phyloP scores from a whole-genome alignment of 2,329 filamentous ascomycete species.

The Penicillium fuscoglaucum region DNA sequence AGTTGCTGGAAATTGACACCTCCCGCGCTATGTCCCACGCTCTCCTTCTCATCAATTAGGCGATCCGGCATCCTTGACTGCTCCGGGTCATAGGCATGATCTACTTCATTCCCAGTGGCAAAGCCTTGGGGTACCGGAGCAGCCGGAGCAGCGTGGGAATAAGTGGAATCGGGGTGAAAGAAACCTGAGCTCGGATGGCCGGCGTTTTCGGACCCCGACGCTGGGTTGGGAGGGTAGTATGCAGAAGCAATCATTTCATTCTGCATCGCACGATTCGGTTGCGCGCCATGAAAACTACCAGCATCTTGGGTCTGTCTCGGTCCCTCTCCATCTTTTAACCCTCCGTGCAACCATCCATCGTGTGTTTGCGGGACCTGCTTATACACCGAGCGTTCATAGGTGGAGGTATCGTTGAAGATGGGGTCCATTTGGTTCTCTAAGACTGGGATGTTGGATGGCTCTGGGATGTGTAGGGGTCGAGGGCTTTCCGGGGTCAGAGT shows the following conservation, averaged over 20 bases:
- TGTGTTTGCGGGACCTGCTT: constrained; percentile 15
- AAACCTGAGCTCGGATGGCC: constrained; percentile 8
- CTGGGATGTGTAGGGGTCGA: constrained; percentile 66
- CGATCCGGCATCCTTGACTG: constrained; percentile 23
- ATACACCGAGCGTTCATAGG: constrained; percentile 51
- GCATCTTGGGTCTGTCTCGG: constrained; percentile 25
- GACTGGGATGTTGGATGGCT: constrained; percentile 68
- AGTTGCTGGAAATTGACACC: constrained; percentile 52
- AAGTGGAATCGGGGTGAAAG: constrained; percentile 23
- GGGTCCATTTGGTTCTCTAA: constrained; percentile 72
- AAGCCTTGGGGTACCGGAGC: constrained; percentile 25
- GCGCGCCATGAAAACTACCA: constrained; percentile 37
- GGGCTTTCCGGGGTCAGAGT: constrained; percentile 70
- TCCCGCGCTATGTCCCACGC: constrained; percentile 25
- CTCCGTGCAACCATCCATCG: constrained; percentile 21
- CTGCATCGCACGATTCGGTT: constrained; percentile 22
- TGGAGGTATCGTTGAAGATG: constrained; percentile 66
- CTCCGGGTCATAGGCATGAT: constrained; percentile 25
- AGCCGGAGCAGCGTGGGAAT: constrained; percentile 29
- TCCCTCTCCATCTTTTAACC: constrained; percentile 13
- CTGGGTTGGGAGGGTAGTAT: constrained; percentile 28
- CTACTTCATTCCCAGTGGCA: constrained; percentile 34
- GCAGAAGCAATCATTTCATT: constrained; percentile 32
- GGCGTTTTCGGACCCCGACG: constrained; percentile 7
- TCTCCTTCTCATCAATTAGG: constrained; percentile 26